Conservation (phyloP, 257 asterid genomes). For the Solanum bulbocastanum region DNA sequence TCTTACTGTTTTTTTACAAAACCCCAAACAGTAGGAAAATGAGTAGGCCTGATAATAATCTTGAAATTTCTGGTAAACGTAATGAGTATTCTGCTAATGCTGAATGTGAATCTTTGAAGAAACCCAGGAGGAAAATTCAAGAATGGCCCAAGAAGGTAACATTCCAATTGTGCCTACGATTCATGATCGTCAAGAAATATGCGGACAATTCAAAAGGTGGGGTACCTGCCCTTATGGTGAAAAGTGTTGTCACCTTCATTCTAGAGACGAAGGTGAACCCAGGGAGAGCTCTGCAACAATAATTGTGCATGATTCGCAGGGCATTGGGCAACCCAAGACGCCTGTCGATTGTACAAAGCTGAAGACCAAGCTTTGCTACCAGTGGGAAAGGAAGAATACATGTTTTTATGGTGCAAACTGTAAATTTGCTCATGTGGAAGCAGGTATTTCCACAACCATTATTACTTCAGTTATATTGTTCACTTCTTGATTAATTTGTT, state of each 20-base stretch:
- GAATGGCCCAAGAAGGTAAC: slow-evolving; percentile 7
- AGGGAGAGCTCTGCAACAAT: slow-evolving; percentile 6
- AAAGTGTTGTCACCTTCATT: slow-evolving; percentile 26
- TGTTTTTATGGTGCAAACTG: slow-evolving; percentile 30
- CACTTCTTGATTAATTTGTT: background rate
- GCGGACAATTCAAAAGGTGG: slow-evolving; percentile 19
- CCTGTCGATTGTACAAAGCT: background rate
- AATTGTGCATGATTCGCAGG: background rate
- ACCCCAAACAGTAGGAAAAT: background rate
- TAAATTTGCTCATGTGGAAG: slow-evolving; percentile 39
- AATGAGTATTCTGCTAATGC: background rate
- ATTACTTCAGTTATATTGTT: background rate
- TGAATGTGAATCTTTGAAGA: slow-evolving; percentile 1
- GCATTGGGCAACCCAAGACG: background rate
- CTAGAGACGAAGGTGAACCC: background rate
- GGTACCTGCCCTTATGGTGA: slow-evolving; percentile 30
- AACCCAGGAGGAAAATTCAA: slow-evolving; percentile 6
- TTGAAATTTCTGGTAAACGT: background rate
- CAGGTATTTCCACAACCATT: slow-evolving; percentile 18
- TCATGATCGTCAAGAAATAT: slow-evolving; percentile 8
- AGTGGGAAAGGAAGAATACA: slow-evolving; percentile 21
- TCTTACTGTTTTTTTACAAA: background rate
- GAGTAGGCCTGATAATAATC: background rate
- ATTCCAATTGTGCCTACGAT: background rate
- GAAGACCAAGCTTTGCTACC: slow-evolving; percentile 26